These are phyloP conservation scores for Metschnikowia similis DNA, from an alignment of 805 yeast genomes.

Conservation along the genomic window DNA sequence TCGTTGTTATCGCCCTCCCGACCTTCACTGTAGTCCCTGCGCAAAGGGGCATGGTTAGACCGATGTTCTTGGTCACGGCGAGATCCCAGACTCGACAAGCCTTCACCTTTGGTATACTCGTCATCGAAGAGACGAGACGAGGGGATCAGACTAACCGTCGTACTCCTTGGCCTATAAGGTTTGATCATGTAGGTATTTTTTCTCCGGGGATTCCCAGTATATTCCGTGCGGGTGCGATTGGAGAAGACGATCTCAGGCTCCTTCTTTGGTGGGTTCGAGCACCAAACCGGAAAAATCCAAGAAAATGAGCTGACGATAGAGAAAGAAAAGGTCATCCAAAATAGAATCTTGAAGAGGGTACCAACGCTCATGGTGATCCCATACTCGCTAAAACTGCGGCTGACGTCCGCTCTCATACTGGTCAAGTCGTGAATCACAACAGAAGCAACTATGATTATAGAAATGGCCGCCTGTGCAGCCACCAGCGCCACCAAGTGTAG, in stretches of 20 bases:
- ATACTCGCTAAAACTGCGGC: constrained; percentile 33
- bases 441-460: constrained; percentile 28
- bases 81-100: neutral
- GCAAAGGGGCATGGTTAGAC: neutral
- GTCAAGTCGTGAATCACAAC: constrained; percentile 25
- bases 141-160: neutral
- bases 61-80: neutral
- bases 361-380: constrained; percentile 47
- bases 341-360: constrained; percentile 33
- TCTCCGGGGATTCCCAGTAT: neutral
- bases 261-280: constrained; percentile 44
- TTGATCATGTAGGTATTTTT: neutral
- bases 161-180: constrained; percentile 5
- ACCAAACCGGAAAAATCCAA: constrained; percentile 45
- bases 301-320: constrained; percentile 24
- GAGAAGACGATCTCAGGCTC: constrained; percentile 15
- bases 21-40: neutral
- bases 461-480: constrained; percentile 29
- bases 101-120: constrained; percentile 16
- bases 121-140: constrained; percentile 14
- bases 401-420: constrained; percentile 16
- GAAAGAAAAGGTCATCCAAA: constrained; percentile 34
- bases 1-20: neutral
- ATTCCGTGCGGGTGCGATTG: neutral
- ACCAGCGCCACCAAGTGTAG: constrained; percentile 35